phyloP scores from a whole-genome alignment of 768 basidiomycete genomes.

The Fomitopsis serialis region DNA sequence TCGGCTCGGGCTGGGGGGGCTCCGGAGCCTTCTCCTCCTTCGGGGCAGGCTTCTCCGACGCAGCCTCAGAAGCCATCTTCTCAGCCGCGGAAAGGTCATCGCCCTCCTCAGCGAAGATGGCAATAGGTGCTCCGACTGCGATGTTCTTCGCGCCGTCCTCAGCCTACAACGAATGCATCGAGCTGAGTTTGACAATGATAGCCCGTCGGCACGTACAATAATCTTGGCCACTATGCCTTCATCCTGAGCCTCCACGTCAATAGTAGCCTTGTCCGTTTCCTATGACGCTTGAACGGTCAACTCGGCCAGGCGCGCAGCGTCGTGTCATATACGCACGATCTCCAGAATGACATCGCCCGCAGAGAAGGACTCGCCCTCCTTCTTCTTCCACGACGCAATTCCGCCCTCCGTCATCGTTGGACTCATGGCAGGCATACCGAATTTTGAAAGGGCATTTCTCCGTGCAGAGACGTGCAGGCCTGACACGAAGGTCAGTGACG shows the following conservation, averaged over 20 bases:
- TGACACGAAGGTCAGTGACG: slow-evolving; percentile 25
- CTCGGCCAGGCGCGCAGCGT: slow-evolving; percentile 1
- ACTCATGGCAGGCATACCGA: slow-evolving; percentile 98
- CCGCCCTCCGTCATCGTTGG: slow-evolving; percentile 99
- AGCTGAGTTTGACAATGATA: neutral
- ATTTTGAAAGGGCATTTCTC: slow-evolving; percentile 75
- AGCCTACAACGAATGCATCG: slow-evolving; percentile 39
- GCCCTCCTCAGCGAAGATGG: slow-evolving; percentile 90
- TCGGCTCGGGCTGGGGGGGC: slow-evolving; percentile 34
- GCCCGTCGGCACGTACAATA: slow-evolving; percentile 52
- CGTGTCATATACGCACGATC: slow-evolving; percentile 60
- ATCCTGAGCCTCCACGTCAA: slow-evolving; percentile 98
- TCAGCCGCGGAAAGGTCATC: slow-evolving; percentile 86
- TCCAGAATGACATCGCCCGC: slow-evolving; percentile 94
- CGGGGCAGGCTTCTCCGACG: slow-evolving; percentile 37
- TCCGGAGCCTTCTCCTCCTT: slow-evolving; percentile 35
- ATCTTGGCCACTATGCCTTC: slow-evolving; percentile 97
- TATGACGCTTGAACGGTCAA: slow-evolving; percentile 25
- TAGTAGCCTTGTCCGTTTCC: slow-evolving; percentile 99
- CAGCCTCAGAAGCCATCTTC: slow-evolving; percentile 62
- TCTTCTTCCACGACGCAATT: slow-evolving; percentile 95
- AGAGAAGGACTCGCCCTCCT: slow-evolving; percentile 86
- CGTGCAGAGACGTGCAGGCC: slow-evolving; percentile 81
- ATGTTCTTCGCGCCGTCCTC: slow-evolving; percentile 85
- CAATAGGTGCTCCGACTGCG: slow-evolving; percentile 83